Evolutionary conservation across 208 protist species (phyloP), one percentile per base, ranked within the genome.

Genomic region (Trypanosoma lewisi): DNA sequence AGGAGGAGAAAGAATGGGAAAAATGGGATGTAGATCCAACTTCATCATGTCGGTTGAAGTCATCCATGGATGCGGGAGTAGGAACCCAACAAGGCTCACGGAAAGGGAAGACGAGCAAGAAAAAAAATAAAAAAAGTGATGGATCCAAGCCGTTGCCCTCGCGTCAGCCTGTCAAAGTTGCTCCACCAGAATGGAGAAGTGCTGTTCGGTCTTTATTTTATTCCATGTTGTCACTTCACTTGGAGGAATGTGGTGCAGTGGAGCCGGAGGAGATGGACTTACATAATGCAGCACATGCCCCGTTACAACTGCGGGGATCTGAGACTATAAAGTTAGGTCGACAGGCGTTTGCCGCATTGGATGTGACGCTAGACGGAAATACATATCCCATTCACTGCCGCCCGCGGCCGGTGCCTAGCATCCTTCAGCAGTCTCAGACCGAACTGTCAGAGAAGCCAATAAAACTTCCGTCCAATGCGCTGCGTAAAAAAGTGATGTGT

Each of bases 361-460:
- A 90, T 60, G 71, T 93, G n/a, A 55, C 67, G 16, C 68, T 93
- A 72, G 87, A 93, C 56, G 87, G 83, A 14, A 93, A 93, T 53
- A 80, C 75, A 52, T 75, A 73, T 42, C 78, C 70, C 41, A 45
- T 90, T 41, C 80, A 77, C 31, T 75, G 63, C n/a, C 80, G 83
- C 11, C 34, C 1, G 16, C 61, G 60, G 21, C 62, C 56, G 1
- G 8, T 14, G 21, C 42, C 54, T 11, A 64, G 56, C 54, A 31
- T 74, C 14, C 4, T 63, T n/a, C 68, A 74, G 42, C 21, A 16
- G 2, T 56, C 68, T 4, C 49, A 65, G 2, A 14, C 4, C 3
- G 25, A 49, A 28, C 6, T 31, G 8, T 31, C 50, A 0, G 31
- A 59, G 27, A 63, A 34, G 28, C 19, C 17, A 9, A 42, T 59